Conservation (phyloP, 306 rosid species). For the Canavalia ensiformis region DNA sequence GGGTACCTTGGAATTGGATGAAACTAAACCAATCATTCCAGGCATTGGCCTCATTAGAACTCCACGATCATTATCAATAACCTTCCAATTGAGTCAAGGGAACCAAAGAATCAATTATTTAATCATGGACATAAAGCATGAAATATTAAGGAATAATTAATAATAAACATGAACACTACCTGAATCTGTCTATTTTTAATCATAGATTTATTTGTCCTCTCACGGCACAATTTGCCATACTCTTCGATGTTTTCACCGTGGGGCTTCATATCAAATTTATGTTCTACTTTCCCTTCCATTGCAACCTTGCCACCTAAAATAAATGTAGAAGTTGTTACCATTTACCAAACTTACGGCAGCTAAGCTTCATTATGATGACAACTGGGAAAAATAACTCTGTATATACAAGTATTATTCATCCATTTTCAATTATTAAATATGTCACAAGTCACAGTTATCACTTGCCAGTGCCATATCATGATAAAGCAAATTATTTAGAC, state of each 20-base stretch:
- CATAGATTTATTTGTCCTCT: conserved; percentile 92
- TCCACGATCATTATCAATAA: conserved; percentile 92
- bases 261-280: conserved; percentile 98
- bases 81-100: conserved; percentile 59
- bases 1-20: conserved; percentile 86
- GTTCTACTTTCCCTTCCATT: conserved; percentile 96
- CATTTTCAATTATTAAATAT: conserved; percentile 34
- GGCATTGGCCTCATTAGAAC: conserved; percentile 99
- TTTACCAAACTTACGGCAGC: conserved; percentile 33
- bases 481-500: conserved; percentile 12
- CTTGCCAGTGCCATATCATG: background rate
- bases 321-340: conserved; percentile 35
- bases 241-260: conserved; percentile 88
- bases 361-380: background rate
- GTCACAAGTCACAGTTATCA: conserved; percentile 31
- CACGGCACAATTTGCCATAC: conserved; percentile 93
- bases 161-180: conserved; percentile 57
- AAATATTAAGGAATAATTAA: conserved; percentile 24
- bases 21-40: conserved; percentile 89
- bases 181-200: conserved; percentile 87
- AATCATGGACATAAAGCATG: conserved; percentile 21
- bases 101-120: conserved; percentile 45
- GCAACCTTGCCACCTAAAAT: conserved; percentile 78
- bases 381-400: background rate
- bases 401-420: conserved; percentile 1